Evolutionary conservation across 192 early-diverging fungal genomes (phyloP).

Genomic region (Umbelopsis isabellina): DNA sequence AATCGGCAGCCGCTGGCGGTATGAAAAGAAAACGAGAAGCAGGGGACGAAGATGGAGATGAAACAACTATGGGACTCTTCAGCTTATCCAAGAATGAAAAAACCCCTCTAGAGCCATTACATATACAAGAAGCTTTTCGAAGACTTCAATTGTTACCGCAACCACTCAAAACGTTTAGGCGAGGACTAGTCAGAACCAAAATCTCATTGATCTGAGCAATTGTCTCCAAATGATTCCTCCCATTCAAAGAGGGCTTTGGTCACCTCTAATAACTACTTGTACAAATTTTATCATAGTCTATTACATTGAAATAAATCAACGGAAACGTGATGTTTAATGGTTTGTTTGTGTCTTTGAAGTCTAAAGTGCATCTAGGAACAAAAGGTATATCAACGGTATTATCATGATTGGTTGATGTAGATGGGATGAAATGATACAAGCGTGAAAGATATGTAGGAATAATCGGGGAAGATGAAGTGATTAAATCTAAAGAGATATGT

Average conservation of each 20-base stretch:
- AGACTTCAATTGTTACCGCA: slow-evolving; percentile 75
- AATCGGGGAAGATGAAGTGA: not conserved
- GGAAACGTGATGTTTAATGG: not conserved
- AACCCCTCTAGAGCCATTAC: slow-evolving; percentile 78
- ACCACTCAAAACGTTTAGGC: slow-evolving; percentile 77
- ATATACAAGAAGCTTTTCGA: slow-evolving; percentile 95
- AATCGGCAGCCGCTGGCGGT: slow-evolving; percentile 24
- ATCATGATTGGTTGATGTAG: not conserved
- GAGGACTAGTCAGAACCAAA: slow-evolving; percentile 71
- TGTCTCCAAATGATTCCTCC: not conserved
- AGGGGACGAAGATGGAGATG: slow-evolving; percentile 42
- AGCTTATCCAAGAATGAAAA: slow-evolving; percentile 77
- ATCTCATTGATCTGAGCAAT: slow-evolving; percentile 68
- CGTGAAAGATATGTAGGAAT: not conserved
- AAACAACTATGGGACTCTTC: slow-evolving; percentile 67
- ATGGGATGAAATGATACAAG: not conserved
- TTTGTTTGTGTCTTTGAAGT: not conserved
- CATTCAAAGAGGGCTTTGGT: too few relatives aligned
- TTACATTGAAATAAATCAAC: not conserved
- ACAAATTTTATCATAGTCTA: not conserved
- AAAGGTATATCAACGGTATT: not conserved
- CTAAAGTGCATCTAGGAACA: not conserved
- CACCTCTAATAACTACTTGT: too few relatives aligned
- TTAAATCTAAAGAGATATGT: not conserved
- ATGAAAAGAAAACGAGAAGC: slow-evolving; percentile 29